These are phyloP conservation scores for Globisporangium barbulae DNA, from an alignment of 352 stramenopile genomes.

Conservation along the genomic window DNA sequence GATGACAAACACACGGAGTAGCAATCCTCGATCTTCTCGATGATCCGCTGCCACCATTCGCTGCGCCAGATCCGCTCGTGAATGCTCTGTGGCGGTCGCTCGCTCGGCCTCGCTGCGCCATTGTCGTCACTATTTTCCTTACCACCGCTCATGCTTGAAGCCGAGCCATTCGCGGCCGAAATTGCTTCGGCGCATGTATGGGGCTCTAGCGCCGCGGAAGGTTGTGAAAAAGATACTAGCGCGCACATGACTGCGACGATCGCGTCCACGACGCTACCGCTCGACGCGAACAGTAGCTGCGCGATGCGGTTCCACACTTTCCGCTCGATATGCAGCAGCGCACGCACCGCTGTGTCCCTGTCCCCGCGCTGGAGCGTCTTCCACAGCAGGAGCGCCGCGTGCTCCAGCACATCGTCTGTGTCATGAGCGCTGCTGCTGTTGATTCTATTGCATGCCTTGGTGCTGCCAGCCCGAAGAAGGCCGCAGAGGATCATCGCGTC, in stretches of 20 bases:
- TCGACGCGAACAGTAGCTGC: conserved; percentile 5
- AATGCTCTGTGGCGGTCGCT: background rate
- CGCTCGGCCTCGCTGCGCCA: too few species aligned
- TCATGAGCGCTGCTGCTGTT: background rate
- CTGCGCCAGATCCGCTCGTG: conserved; percentile 4
- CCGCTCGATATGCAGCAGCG: background rate
- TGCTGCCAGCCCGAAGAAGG: background rate
- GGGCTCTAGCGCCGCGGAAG: background rate
- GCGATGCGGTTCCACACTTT: conserved; percentile 8
- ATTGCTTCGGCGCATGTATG: background rate
- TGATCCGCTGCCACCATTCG: background rate
- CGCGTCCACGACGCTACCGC: background rate
- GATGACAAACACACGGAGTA: background rate
- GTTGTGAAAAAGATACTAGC: background rate
- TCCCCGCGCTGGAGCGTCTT: background rate
- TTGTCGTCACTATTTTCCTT: background rate
- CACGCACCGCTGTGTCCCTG: background rate
- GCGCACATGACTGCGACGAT: background rate
- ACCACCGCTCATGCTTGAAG: background rate
- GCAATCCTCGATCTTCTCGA: conserved; percentile 10
- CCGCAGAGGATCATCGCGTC: background rate
- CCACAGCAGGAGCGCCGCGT: conserved; percentile 4
- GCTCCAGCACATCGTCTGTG: conserved; percentile 1
- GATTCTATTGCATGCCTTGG: background rate
- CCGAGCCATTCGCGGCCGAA: background rate